Base-by-base conservation (phyloP, 1,139 yeast species). In the Lodderomyces elongisporus region DNA sequence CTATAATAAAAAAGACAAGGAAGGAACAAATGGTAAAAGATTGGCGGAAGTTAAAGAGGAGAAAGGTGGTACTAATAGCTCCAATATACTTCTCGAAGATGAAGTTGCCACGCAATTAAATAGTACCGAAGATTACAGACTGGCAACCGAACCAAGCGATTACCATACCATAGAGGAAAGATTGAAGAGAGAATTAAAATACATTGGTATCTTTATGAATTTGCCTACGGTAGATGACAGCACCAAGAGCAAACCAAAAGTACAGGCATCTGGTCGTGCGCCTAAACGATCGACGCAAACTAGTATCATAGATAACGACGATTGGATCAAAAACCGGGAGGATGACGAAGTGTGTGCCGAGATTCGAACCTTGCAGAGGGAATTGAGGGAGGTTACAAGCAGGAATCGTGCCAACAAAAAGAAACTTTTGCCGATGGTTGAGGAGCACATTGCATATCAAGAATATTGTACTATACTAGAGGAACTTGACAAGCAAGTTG, bases 341-440 rank as follows among this genome's bases (percentile, higher is more conserved):
- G 99, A 93, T 56, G 98, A 93, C 57, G 98, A 93, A 56, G 78
- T 93, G 5, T 82, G 95, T 43, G 79, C 83, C 1, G 97, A 91
- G 50, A 64, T 91, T 42, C 68, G 98, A 41, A 56, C 60, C 16
- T 61, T 89, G 34, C 97, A 93, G 52, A 63, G 65, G 30, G 79
- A 84, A 40, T 63, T 93, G 38, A 74, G 72, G 41, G 73, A 69
- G 18, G 79, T 82, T 0, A 73, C 80, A 3, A 66, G 63, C 18
- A 64, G 76, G 37, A 91, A 93, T 53, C 72, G 79, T 40, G 75
- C 74, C 38, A 69, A 89, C 41, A 85, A 85, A 52, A 72, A 76
- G 43, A 62, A 66, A 29, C 56, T 93, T 32, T 61, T 80, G 17
- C 94, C 95, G 1, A 48, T 82, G 0, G 72, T 89, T n/a, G 91